Base-by-base conservation (phyloP, 257 asterid species). In the Primulina huaijiensis region DNA sequence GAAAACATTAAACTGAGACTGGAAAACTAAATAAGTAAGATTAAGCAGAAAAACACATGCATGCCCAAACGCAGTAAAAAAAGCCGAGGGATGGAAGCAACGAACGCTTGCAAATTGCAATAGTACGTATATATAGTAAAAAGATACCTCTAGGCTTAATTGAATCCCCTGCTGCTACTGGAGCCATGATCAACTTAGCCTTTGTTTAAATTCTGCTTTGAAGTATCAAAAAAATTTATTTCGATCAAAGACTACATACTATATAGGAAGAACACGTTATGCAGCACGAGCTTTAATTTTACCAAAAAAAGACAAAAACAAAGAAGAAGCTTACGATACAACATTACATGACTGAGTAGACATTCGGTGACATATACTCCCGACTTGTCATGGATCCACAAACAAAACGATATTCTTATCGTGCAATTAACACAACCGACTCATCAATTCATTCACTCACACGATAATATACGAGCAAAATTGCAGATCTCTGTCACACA, bases 121-220 rank as follows among this genome's bases (percentile, higher is more conserved):
- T 50, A 50, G 57, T 21, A 43, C 1, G 6, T 43, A 43, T 43
- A 43, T 14, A 7, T 17, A 50, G 55, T 23, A 57, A 50, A 3
- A 19, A 7, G 33, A 11, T 66, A 73, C 77, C 77, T 68, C 68
- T 73, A 12, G 77, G 77, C 43, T 73, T 73, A 59, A 73, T 73
- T 14, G 72, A 66, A 43, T 73, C 77, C 62, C 68, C 63, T 73
- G 72, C 77, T 30, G 62, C 60, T n/a, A 67, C 72, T 59, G 72
- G 77, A 73, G 72, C 64, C 72, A 66, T 73, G 67, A 62, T 72
- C 30, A 53, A 40, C 64, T 52, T 72, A 11, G 34, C 10, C 16
- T 27, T 62, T 7, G 66, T 33, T 63, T 34, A 20, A 3, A 33
- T 25, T 27, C 75, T 72, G 75, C 21, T 62, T 50, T 11, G 35